Percentiles rank a stretch among this genome's conserved stretches.
Conservation (phyloP, 75 land plant genomes). For the Pinus taeda region DNA sequence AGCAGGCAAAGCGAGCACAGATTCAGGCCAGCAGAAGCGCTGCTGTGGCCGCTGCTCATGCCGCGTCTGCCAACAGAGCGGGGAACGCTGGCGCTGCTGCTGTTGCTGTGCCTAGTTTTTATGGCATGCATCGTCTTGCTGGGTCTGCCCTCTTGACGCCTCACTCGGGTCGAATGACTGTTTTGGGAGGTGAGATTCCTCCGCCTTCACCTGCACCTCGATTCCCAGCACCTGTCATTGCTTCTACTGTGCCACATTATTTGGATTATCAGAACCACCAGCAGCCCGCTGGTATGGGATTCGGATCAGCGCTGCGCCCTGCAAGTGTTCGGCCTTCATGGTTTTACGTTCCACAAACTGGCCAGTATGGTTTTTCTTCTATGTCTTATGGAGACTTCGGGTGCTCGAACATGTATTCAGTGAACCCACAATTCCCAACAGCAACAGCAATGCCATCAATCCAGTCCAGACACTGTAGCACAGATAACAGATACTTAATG, state of each 20-base stretch:
- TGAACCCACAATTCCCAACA: background rate
- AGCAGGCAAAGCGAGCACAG: conserved; percentile 47
- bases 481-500: background rate
- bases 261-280: background rate
- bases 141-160: conserved; percentile 1
- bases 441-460: background rate
- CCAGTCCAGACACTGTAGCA: background rate
- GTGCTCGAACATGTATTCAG: background rate
- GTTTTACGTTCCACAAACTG: background rate
- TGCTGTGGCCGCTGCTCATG: conserved; percentile 8
- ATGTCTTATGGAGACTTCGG: background rate
- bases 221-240: background rate
- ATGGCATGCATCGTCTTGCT: background rate
- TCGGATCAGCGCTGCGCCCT: background rate
- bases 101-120: background rate
- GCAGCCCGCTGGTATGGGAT: background rate
- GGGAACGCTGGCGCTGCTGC: background rate
- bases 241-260: background rate
- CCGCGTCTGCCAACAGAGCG: background rate
- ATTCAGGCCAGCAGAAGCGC: conserved; percentile 24
- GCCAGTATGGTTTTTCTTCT: background rate
- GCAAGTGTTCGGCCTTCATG: background rate
- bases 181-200: background rate
- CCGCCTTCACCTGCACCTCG: background rate
- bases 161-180: background rate